A percentile compares a stretch with the other conserved stretches of the same genome.
These are phyloP conservation scores for Termitomyces sp. DNA, from an alignment of 768 basidiomycete genomes.

Conservation along the genomic window DNA sequence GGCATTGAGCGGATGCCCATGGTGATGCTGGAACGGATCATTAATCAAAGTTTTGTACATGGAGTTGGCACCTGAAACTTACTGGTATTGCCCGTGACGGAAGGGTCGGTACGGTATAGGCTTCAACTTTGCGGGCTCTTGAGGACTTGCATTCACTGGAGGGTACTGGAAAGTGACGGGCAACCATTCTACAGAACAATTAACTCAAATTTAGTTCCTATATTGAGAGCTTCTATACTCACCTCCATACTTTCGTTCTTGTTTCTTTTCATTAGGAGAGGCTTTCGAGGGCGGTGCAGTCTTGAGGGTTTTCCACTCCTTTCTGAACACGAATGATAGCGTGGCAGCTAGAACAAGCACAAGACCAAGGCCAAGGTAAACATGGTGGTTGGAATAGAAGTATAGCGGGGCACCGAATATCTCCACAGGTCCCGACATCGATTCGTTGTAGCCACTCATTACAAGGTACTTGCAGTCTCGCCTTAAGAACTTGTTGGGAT, in stretches of 20 bases:
- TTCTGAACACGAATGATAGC: neutral
- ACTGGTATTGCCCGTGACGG: conserved; percentile 62
- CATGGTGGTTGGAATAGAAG: neutral
- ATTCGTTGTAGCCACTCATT: neutral
- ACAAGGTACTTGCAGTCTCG: neutral
- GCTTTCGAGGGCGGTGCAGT: neutral
- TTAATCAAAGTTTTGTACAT: neutral
- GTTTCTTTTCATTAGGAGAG: neutral
- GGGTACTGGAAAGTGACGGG: conserved; percentile 52
- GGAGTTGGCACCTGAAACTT: conserved; percentile 18
- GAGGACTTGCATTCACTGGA: conserved; percentile 34
- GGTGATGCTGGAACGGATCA: conserved; percentile 11
- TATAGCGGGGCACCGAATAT: neutral
- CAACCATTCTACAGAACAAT: conserved; percentile 41
- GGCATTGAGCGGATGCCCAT: conserved; percentile 40
- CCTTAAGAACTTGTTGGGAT: no score
- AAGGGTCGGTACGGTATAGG: conserved; percentile 68
- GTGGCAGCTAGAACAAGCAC: neutral
- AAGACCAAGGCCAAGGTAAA: neutral
- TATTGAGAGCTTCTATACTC: neutral
- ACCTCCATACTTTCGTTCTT: conserved; percentile 11
- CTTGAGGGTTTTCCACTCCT: neutral
- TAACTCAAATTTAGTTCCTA: neutral
- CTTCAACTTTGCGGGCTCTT: conserved; percentile 39
- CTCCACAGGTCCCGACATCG: conserved; percentile 1